These are phyloP conservation scores for Podila verticillata DNA, from an alignment of 192 early-diverging fungal genomes.

Conservation along the genomic window DNA sequence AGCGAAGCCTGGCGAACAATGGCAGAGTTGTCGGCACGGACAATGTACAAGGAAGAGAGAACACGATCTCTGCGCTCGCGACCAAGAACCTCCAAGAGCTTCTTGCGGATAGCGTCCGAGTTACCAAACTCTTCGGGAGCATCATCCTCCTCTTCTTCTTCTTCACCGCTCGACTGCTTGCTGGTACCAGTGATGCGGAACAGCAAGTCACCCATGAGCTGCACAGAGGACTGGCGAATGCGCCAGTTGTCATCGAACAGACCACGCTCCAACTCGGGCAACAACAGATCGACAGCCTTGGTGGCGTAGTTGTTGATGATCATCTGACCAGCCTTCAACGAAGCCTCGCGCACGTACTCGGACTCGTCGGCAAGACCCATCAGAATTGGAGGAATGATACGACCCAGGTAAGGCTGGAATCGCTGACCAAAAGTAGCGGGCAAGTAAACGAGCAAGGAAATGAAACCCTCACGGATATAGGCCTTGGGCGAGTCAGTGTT, in stretches of 20 bases:
- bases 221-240: constrained; percentile 93
- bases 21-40: constrained; percentile 81
- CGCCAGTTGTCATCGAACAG: constrained; percentile 95
- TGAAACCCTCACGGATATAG: constrained; percentile 96
- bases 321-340: constrained; percentile 91
- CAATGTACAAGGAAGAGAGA: constrained; percentile 92
- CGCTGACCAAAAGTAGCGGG: constrained; percentile 92
- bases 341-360: constrained; percentile 93
- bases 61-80: constrained; percentile 85
- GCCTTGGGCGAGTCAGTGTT: constrained; percentile 75
- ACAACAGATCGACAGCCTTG: constrained; percentile 85
- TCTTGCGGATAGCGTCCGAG: constrained; percentile 74
- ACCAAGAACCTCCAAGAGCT: constrained; percentile 84
- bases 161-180: constrained; percentile 52
- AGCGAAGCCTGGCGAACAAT: constrained; percentile 91
- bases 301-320: constrained; percentile 92
- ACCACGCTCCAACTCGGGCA: constrained; percentile 91
- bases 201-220: constrained; percentile 94
- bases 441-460: constrained; percentile 93
- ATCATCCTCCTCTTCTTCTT: constrained; percentile 70
- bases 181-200: constrained; percentile 90
- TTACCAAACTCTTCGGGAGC: constrained; percentile 59
- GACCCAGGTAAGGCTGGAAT: constrained; percentile 92
- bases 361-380: constrained; percentile 94
- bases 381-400: constrained; percentile 89